A percentile compares a stretch with the other conserved stretches of the same genome.
Evolutionary conservation across 1,284 basidiomycete genomes (phyloP).

Genomic region (Ganoderma lingzhi): DNA sequence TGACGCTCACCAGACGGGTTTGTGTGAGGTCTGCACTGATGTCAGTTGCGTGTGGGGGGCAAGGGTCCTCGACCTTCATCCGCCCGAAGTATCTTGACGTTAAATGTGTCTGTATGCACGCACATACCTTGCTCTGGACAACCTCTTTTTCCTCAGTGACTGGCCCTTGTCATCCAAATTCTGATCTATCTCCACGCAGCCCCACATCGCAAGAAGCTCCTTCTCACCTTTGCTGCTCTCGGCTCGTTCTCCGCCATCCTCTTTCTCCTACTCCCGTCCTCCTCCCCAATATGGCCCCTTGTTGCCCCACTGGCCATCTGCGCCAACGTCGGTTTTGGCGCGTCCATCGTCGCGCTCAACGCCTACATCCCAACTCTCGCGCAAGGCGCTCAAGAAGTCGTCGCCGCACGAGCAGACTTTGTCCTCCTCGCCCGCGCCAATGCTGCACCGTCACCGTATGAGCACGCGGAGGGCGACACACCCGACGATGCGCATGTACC

Average conservation of each 20-base stretch:
- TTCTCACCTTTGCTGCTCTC: conserved; percentile 76
- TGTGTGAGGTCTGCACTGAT: too few relatives aligned
- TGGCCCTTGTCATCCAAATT: neutral
- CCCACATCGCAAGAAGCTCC: conserved; percentile 77
- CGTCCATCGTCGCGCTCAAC: conserved; percentile 88
- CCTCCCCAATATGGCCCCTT: conserved; percentile 71
- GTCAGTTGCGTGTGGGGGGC: too few relatives aligned
- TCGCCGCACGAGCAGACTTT: conserved; percentile 51
- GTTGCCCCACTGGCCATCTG: conserved; percentile 70
- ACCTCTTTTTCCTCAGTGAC: too few relatives aligned
- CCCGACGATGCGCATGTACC: conserved; percentile 27
- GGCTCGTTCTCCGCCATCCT: conserved; percentile 73
- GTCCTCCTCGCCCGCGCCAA: conserved; percentile 21
- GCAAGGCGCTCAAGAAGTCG: conserved; percentile 67
- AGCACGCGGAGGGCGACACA: conserved; percentile 9
- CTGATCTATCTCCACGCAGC: conserved; percentile 52
- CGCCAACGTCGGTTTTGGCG: conserved; percentile 86
- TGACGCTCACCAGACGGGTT: too few relatives aligned
- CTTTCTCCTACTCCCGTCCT: conserved; percentile 79
- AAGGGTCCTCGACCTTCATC: too few relatives aligned
- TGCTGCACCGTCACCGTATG: neutral
- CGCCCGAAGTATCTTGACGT: too few relatives aligned
- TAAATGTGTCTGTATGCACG: too few relatives aligned
- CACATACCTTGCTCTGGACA: too few relatives aligned
- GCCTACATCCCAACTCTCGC: conserved; percentile 86